A percentile compares a stretch with the other conserved stretches of the same genome.
Evolutionary conservation across 2,329 filamentous ascomycete genomes (phyloP).

Genomic region (Talaromyces funiculosus): DNA sequence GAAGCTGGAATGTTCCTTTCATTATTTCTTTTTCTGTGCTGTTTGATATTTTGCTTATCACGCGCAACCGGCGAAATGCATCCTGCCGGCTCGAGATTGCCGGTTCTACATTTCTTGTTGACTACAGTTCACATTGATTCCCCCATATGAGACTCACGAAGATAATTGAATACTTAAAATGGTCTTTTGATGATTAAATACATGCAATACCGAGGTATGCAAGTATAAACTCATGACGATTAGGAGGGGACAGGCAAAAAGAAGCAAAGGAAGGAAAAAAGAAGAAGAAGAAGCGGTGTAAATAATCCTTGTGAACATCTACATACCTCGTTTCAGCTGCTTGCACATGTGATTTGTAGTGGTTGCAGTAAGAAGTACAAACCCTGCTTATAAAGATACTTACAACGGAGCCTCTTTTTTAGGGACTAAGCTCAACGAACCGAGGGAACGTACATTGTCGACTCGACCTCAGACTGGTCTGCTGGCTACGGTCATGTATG

Average conservation of each 20-base stretch:
- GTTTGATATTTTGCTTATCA: not conserved
- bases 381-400: not conserved
- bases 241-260: too few species aligned
- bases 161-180: not conserved
- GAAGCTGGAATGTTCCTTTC: not conserved
- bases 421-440: not conserved
- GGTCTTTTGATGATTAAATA: not conserved
- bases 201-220: not conserved
- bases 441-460: not conserved
- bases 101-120: not conserved
- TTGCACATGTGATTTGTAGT: not conserved
- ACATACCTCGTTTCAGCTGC: not conserved
- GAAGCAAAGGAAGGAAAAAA: too few species aligned
- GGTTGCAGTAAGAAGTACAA: not conserved
- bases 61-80: not conserved
- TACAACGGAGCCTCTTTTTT: not conserved
- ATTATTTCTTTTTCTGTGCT: not conserved
- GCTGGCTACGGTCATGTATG: not conserved
- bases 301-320: not conserved
- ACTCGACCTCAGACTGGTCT: not conserved
- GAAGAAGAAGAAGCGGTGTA: not conserved
- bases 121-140: not conserved
- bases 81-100: not conserved
- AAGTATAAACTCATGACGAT: not conserved
- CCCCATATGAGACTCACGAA: not conserved